These are phyloP conservation scores for Tylopilus sp. DNA, from an alignment of 1,284 basidiomycete genomes.

Conservation along the genomic window DNA sequence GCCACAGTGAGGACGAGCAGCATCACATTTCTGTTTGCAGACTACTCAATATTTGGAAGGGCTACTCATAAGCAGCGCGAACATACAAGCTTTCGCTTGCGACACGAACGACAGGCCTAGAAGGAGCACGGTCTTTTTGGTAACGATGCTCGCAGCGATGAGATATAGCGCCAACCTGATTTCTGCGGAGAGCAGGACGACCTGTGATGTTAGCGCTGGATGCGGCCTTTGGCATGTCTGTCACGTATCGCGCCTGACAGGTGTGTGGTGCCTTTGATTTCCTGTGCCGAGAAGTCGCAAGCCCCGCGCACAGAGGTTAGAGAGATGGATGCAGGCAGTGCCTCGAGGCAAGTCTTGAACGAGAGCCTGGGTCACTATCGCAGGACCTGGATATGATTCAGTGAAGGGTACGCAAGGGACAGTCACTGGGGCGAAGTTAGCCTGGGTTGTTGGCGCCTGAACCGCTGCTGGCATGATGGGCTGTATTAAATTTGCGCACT, in stretches of 20 bases:
- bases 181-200: slow-evolving; percentile 69
- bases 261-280: slow-evolving; percentile 1
- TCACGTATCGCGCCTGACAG: background rate
- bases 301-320: background rate
- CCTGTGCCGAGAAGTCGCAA: slow-evolving; percentile 3
- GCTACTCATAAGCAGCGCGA: background rate
- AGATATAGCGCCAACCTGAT: slow-evolving; percentile 51
- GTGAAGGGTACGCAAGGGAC: slow-evolving; percentile 4
- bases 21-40: slow-evolving; percentile 71
- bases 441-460: background rate
- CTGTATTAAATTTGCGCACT: slow-evolving; percentile 17
- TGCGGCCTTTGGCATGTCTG: slow-evolving; percentile 76
- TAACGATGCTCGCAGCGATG: slow-evolving; percentile 1
- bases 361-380: background rate
- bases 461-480: slow-evolving; percentile 17
- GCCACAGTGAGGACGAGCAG: slow-evolving; percentile 73
- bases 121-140: slow-evolving; percentile 1
- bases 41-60: slow-evolving; percentile 11
- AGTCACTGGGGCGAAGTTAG: background rate
- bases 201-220: slow-evolving; percentile 31
- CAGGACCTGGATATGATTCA: slow-evolving; percentile 3
- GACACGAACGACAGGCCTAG: slow-evolving; percentile 75
- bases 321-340: background rate
- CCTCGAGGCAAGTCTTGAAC: background rate
- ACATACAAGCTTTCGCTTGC: slow-evolving; percentile 74